Conservation (phyloP, 306 rosid species). For the Amphicarpaea edgeworthii region DNA sequence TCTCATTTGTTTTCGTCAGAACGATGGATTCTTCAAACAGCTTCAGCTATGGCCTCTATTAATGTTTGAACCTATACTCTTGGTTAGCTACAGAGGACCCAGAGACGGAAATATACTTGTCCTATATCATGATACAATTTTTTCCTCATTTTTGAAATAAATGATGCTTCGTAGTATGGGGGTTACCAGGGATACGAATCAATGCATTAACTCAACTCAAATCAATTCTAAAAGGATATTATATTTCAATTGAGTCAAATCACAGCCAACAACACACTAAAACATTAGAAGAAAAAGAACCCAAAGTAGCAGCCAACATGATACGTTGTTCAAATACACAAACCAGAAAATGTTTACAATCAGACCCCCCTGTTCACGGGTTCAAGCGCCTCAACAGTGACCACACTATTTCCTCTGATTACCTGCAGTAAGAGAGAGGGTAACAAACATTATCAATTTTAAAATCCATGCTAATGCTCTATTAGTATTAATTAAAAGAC, state of each 20-base stretch:
- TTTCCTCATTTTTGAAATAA: too few species aligned
- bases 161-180: too few species aligned
- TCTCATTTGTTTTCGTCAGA: too few species aligned
- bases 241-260: slow-evolving; percentile 16
- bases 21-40: too few species aligned
- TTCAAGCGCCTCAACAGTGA: slow-evolving; percentile 97
- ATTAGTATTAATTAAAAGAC: not conserved
- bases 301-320: slow-evolving; percentile 5
- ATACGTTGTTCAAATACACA: slow-evolving; percentile 34
- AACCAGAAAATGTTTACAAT: slow-evolving; percentile 24
- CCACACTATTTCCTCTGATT: slow-evolving; percentile 93
- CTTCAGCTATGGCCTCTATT: too few species aligned
- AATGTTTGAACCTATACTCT: too few species aligned
- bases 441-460: slow-evolving; percentile 14
- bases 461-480: slow-evolving; percentile 7
- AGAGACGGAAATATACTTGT: too few species aligned
- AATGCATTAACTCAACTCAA: too few species aligned
- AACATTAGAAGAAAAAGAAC: slow-evolving; percentile 5
- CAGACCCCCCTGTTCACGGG: slow-evolving; percentile 72
- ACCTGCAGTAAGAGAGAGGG: slow-evolving; percentile 71
- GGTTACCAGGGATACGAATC: too few species aligned
- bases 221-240: not conserved
- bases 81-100: too few species aligned
- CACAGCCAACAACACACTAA: slow-evolving; percentile 6
- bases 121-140: too few species aligned